Percentiles rank a stretch among this genome's conserved stretches.
These are phyloP conservation scores for Dictyostelium intermedium DNA, from an alignment of 78 protist species.

Conservation along the genomic window DNA sequence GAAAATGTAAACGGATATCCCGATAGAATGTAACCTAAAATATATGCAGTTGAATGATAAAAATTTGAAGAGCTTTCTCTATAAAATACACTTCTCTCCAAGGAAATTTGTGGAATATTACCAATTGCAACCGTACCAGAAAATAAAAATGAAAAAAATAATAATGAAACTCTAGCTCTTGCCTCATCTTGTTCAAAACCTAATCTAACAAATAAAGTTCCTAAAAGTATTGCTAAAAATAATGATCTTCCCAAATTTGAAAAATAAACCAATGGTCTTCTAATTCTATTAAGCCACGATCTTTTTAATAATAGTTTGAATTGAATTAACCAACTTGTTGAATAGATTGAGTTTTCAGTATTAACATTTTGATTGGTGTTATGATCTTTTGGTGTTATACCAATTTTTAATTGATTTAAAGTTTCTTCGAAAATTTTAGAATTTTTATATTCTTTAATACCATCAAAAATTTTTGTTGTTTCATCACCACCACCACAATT, in stretches of 20 bases:
- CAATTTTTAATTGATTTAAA: no score
- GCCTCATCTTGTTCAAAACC: neutral
- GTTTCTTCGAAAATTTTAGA: no score
- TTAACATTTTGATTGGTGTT: no score
- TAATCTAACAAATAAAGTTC: constrained; percentile 12
- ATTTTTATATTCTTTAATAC: no score
- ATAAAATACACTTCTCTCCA: constrained; percentile 16
- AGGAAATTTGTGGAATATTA: neutral
- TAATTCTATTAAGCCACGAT: neutral
- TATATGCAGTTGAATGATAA: constrained; percentile 13
- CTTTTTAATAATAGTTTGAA: neutral
- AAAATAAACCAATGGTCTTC: neutral
- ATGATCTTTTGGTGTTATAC: no score
- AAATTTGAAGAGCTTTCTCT: neutral
- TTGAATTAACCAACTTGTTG: neutral
- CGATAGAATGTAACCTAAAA: neutral
- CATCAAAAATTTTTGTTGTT: no score
- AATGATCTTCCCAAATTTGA: neutral
- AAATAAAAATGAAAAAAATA: constrained; percentile 1
- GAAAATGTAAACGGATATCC: constrained; percentile 11
- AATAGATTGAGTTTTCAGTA: no score
- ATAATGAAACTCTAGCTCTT: neutral
- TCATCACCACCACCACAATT: no score
- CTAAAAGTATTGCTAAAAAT: neutral
- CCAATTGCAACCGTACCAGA: neutral